Base-by-base conservation (phyloP, 176 grass and related monocot genomes). In the Cenchrus fungigraminus region DNA sequence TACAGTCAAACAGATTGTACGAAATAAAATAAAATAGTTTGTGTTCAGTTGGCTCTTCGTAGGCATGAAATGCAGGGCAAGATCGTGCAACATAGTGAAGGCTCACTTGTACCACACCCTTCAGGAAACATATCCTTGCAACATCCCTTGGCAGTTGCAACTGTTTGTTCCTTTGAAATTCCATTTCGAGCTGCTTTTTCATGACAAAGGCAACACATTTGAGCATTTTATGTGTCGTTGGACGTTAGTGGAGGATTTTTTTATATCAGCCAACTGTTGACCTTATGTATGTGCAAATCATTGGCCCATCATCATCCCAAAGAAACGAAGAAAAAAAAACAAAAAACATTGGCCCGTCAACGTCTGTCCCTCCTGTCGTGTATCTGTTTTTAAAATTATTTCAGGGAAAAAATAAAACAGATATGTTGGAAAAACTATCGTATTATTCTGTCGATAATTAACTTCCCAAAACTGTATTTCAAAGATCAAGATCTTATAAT, bases 31-130 rank as follows among this genome's bases (percentile, higher is more conserved):
- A 40, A 13, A 79, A 32, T 44, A 45, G 46, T 37, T 34, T 64
- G 43, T 68, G 22, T 67, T 64, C 32, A 57, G n/a, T 34, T 74
- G 71, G 71, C 52, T 56, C 32, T 47, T 64, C 9, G 57, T 43
- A 71, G n/a, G n/a, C 54, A 64, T 65, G 17, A 37, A 19, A 50
- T 44, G 60, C 55, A 55, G 12, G 67, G 84, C 49, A 32, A 51
- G 73, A 86, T 79, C 79, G 59, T 90, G 84, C 54, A 50, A 60
- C 64, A 1, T 34, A 73, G 56, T 83, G 70, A 70, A 77, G 10
- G 44, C 14, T 61, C 17, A 20, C 19, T 22, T 72, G 44, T 72
- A 50, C 13, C 13, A 28, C 12, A 28, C 53, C 15, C n/a, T 5
- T 4, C 20, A 65, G 5, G n/a, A 64, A 16, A 49, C 0, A 63